A percentile compares a stretch with the other conserved stretches of the same genome.
Conservation (phyloP, 345 rosid species). For the Eucalyptus sp. region DNA sequence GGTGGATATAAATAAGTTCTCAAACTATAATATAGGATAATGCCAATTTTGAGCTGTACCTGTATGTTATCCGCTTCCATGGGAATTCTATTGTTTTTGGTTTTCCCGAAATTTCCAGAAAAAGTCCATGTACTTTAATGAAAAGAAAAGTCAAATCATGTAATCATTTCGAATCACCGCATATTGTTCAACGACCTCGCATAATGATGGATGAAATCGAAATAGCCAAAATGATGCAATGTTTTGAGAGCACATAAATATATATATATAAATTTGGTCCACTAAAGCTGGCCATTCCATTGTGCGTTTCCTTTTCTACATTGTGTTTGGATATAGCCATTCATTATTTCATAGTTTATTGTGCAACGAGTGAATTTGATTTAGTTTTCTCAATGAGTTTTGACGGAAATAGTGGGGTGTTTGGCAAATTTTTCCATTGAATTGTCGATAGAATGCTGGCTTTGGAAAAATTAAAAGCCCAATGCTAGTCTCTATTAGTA, state of each 20-base stretch:
- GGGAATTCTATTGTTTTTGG: neutral
- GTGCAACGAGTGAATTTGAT: neutral
- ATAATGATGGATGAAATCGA: neutral
- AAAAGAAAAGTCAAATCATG: neutral
- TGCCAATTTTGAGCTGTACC: neutral
- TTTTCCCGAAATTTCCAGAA: neutral
- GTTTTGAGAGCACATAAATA: neutral
- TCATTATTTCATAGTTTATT: neutral
- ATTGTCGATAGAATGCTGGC: accelerated
- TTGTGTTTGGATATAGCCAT: neutral
- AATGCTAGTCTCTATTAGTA: too few species aligned
- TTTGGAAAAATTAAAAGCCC: too few species aligned
- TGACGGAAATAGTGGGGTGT: too few species aligned
- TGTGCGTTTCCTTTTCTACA: neutral
- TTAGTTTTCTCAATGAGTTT: too few species aligned
- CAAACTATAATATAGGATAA: neutral
- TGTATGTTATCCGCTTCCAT: neutral
- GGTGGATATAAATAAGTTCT: neutral
- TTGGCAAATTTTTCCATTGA: accelerated
- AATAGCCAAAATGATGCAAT: neutral
- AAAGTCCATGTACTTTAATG: neutral
- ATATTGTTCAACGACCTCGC: neutral
- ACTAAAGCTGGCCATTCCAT: neutral
- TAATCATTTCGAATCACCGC: neutral
- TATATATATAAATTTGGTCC: too few species aligned